Base-by-base conservation (phyloP, 2,329 filamentous ascomycete species). In the Grosmannia serpens region DNA sequence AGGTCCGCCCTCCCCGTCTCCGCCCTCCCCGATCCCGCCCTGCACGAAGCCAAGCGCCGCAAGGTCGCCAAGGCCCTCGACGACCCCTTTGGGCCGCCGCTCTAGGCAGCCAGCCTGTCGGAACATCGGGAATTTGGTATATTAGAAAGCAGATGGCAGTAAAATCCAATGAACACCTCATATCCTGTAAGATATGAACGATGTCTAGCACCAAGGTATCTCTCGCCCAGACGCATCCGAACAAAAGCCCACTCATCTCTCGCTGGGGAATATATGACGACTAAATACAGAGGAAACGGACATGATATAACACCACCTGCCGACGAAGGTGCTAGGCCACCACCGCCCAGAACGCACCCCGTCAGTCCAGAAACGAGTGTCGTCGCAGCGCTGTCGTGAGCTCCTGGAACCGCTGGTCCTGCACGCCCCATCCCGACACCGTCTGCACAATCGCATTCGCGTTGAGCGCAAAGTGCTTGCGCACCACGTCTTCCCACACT, bases 1-100 rank as follows among this genome's bases (percentile, higher is more conserved):
- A 29, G 27, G 27, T 29, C 20, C 20, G 9, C 15, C 35, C 26
- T 8, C 31, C 2, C 24, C 20, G 20, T 41, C 29, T 65, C 70
- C 33, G 62, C 64, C n/a, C 70, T 35, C 61, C 64, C 22, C 26
- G 55, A 57, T 27, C 29, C 44, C 1, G 26, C 9, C 15, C 51
- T 49, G 33, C 62, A 61, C 59, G 73, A 78, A 41, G 59, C 70
- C 6, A 80, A 80, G 68, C 72, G 77, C 55, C 69, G 76, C 57
- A 79, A 76, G 63, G 68, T 78, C 68, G 61, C 67, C 53, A 65
- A 61, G 55, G 66, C 46, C 60, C 64, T 57, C 33, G 75, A 75
- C 31, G 77, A 81, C 63, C 71, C 74, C 0, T 81, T 81, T 70
- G 78, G 78, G 1, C 72, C 73, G 31, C 65, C 74, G 6, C 61